These are phyloP conservation scores for Xylaria sp. DNA, from an alignment of 2,329 filamentous ascomycete genomes.

Conservation along the genomic window DNA sequence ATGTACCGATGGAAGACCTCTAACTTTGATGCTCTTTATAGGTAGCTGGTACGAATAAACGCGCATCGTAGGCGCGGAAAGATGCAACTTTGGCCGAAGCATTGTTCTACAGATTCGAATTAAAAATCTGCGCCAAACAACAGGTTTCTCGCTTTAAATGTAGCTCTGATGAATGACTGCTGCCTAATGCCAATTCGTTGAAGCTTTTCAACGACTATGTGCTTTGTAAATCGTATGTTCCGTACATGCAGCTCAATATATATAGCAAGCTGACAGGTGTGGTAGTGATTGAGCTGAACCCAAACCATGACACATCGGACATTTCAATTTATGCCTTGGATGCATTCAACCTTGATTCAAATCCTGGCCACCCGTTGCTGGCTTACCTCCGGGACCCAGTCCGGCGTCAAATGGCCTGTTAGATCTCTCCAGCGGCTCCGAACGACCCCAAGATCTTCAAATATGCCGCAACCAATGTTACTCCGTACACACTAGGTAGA, in stretches of 20 bases:
- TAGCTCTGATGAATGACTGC: not conserved
- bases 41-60: not conserved
- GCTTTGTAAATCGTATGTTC: not conserved
- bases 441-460: slow-evolving; percentile 13
- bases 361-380: not conserved
- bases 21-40: not conserved
- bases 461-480: slow-evolving; percentile 2
- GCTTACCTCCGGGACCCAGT: not conserved
- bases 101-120: not conserved
- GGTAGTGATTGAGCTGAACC: slow-evolving; percentile 11
- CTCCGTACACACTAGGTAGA: not conserved
- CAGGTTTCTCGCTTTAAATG: not conserved
- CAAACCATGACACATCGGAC: slow-evolving; percentile 11
- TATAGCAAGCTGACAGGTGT: slow-evolving; percentile 14
- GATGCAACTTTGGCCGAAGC: not conserved
- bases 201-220: not conserved
- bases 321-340: slow-evolving; percentile 5
- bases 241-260: slow-evolving; percentile 17
- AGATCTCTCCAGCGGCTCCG: not conserved
- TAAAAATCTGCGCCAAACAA: not conserved
- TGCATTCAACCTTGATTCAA: slow-evolving; percentile 3
- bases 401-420: not conserved
- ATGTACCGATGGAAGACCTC: not conserved
- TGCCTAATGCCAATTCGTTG: not conserved
- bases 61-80: not conserved